phyloP scores from a whole-genome alignment of 2,329 filamentous ascomycete species.

The Fusarium sp. region DNA sequence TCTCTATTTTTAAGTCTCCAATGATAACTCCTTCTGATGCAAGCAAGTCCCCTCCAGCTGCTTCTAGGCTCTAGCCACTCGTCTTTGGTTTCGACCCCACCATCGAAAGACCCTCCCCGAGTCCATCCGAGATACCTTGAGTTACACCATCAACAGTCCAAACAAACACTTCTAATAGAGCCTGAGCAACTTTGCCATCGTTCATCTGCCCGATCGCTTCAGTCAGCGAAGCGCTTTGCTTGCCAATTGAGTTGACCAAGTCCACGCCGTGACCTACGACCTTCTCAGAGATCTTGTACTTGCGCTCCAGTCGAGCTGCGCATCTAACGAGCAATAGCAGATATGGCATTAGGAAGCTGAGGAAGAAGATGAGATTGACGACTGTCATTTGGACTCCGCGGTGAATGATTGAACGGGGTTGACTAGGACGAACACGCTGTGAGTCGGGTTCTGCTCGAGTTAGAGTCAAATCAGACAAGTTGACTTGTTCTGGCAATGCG shows the following conservation, averaged over 20 bases:
- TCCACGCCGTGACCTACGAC: slow-evolving; percentile 73
- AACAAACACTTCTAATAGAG: slow-evolving; percentile 60
- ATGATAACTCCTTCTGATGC: not conserved
- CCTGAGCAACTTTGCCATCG: slow-evolving; percentile 69
- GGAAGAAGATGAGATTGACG: slow-evolving; percentile 64
- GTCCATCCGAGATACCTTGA: slow-evolving; percentile 72
- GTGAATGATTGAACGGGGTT: slow-evolving; percentile 62
- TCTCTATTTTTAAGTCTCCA: slow-evolving; percentile 14
- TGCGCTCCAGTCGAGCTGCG: slow-evolving; percentile 69
- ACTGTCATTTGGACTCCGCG: slow-evolving; percentile 64
- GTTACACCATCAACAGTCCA: slow-evolving; percentile 72
- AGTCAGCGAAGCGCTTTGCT: slow-evolving; percentile 64
- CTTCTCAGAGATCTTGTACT: slow-evolving; percentile 74
- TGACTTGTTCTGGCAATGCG: slow-evolving; percentile 37
- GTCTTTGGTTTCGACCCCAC: slow-evolving; percentile 27
- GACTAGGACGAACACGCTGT: not conserved
- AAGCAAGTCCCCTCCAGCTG: not conserved
- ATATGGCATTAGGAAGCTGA: slow-evolving; percentile 70
- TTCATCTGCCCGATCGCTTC: slow-evolving; percentile 66
- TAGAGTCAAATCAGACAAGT: not conserved
- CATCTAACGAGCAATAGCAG: slow-evolving; percentile 61
- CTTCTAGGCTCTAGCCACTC: not conserved
- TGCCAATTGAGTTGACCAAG: slow-evolving; percentile 62
- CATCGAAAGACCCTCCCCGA: slow-evolving; percentile 50
- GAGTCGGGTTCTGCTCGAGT: not conserved